Conservation (phyloP, 148 eudicot genomes). For the Mesembryanthemum crystallinum region DNA sequence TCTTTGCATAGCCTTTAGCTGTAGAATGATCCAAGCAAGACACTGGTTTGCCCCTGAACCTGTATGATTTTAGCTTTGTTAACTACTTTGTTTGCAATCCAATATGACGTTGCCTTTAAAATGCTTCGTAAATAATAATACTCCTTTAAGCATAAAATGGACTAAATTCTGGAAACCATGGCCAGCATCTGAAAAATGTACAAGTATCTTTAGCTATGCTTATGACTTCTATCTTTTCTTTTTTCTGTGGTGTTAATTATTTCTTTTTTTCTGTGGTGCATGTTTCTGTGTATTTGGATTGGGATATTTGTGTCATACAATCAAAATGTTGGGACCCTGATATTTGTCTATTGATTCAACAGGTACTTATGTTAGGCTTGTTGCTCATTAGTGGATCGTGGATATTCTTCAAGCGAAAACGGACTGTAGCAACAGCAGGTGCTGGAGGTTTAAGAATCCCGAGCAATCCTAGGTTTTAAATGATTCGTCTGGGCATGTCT, state of each 20-base stretch:
- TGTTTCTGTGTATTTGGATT: not conserved
- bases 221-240: not conserved
- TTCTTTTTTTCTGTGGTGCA: not conserved
- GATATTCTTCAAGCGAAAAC: slow-evolving; percentile 30
- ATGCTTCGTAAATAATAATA: not conserved
- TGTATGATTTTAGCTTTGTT: not conserved
- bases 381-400: slow-evolving; percentile 36
- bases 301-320: not conserved
- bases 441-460: slow-evolving; percentile 20
- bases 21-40: not conserved
- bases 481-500: not conserved
- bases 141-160: not conserved
- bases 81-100: not conserved
- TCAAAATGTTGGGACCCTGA: not conserved
- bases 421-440: slow-evolving; percentile 20
- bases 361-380: slow-evolving; percentile 36
- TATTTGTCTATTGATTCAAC: not conserved
- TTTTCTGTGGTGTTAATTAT: no score
- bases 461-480: slow-evolving; percentile 25
- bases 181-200: not conserved
- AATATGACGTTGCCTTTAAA: not conserved
- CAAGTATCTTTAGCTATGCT: not conserved
- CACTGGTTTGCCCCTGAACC: not conserved
- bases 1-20: no score
- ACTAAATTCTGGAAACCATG: not conserved